These are phyloP conservation scores for Suaeda aralocaspica DNA, from an alignment of 148 eudicot genomes.

Conservation along the genomic window DNA sequence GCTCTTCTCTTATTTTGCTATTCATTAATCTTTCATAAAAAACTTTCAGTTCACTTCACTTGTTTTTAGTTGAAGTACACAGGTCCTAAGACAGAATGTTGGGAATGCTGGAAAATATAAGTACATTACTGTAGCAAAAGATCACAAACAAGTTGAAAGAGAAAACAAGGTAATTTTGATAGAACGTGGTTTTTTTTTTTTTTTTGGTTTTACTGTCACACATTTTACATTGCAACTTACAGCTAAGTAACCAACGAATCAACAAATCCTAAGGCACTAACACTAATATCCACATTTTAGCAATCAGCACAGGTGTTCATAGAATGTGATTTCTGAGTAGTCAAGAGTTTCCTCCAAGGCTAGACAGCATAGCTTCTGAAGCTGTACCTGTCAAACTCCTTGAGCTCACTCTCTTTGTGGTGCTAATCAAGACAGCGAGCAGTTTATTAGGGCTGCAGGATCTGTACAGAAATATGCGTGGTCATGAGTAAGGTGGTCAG, in stretches of 20 bases:
- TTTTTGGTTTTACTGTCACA: not conserved
- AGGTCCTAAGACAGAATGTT: no score
- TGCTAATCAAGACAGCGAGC: not conserved
- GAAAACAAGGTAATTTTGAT: no score
- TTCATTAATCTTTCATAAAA: no score
- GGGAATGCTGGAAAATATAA: no score
- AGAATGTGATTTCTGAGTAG: not conserved
- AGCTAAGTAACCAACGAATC: not conserved
- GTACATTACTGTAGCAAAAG: no score
- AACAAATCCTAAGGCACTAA: not conserved
- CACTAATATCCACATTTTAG: constrained; percentile 1
- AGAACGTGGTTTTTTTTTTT: not conserved
- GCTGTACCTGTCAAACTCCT: not conserved
- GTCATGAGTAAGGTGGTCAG: not conserved
- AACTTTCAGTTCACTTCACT: no score
- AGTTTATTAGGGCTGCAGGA: constrained; percentile 12
- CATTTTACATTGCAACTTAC: not conserved
- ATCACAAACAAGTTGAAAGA: no score
- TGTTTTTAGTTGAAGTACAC: no score
- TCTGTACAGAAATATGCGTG: constrained; percentile 31
- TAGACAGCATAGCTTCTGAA: not conserved
- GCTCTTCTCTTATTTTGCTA: no score
- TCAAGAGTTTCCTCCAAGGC: constrained; percentile 7
- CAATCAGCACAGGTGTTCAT: constrained; percentile 1
- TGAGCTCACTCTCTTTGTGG: constrained; percentile 8